phyloP scores from a whole-genome alignment of 2,329 filamentous ascomycete species.

The Fonsecaea monophora region DNA sequence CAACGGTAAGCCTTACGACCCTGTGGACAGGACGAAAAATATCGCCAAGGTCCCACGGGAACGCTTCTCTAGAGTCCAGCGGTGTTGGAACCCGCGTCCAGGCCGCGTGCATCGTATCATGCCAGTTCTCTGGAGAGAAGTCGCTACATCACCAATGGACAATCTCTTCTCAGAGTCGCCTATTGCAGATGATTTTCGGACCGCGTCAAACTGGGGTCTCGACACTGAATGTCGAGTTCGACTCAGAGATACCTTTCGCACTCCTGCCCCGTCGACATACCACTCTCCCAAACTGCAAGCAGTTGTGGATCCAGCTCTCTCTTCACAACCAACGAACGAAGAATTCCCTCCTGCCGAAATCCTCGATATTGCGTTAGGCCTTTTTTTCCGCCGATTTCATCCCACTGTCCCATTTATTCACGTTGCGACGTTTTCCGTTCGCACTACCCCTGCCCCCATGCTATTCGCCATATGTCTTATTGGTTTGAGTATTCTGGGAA shows the following conservation, averaged over 20 bases:
- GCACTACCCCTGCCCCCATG: constrained; percentile 54
- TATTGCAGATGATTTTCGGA: constrained; percentile 34
- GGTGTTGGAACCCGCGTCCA: constrained; percentile 51
- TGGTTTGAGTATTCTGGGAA: constrained; percentile 60
- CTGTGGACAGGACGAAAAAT: constrained; percentile 31
- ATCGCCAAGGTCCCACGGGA: constrained; percentile 48
- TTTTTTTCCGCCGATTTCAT: constrained; percentile 62
- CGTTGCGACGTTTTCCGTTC: constrained; percentile 60
- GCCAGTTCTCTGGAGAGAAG: constrained; percentile 51
- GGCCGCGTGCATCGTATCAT: constrained; percentile 50
- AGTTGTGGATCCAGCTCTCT: constrained; percentile 41
- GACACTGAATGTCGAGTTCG: constrained; percentile 52
- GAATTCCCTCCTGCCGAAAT: constrained; percentile 60
- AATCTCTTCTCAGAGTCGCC: constrained; percentile 48
- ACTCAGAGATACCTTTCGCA: constrained; percentile 49
- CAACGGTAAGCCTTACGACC: constrained; percentile 20
- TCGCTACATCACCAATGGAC: constrained; percentile 47
- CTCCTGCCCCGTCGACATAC: constrained; percentile 33
- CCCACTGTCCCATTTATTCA: constrained; percentile 61
- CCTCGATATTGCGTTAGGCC: constrained; percentile 61
- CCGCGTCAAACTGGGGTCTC: constrained; percentile 43
- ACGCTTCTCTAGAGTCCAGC: constrained; percentile 51
- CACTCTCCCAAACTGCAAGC: constrained; percentile 36
- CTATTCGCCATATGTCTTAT: constrained; percentile 62
- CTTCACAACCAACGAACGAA: constrained; percentile 40